Percentiles rank a stretch among this genome's conserved stretches.
These are phyloP conservation scores for Scutellaria minor DNA, from an alignment of 257 asterid genomes.

Conservation along the genomic window DNA sequence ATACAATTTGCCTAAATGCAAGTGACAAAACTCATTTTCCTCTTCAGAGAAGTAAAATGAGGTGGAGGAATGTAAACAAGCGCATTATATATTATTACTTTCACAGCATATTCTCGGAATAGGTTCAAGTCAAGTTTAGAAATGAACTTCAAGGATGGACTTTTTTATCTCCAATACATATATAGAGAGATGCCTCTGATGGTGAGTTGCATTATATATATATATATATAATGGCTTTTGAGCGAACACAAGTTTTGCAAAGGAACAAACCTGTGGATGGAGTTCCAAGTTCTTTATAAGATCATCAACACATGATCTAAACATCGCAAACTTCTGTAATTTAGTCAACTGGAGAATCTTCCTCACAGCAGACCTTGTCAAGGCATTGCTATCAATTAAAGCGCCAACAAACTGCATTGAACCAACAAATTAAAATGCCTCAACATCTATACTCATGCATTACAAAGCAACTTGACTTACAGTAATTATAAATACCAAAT, in stretches of 20 bases:
- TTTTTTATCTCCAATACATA: background rate
- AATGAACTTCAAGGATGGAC: background rate
- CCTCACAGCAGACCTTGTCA: conserved; percentile 75
- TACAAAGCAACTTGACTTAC: conserved; percentile 20
- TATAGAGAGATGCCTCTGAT: background rate
- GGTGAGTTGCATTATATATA: conserved; percentile 9
- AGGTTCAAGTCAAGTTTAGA: too few relatives aligned
- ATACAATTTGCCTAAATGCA: too few relatives aligned
- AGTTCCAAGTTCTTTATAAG: conserved; percentile 70
- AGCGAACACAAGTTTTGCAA: conserved; percentile 23
- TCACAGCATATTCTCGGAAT: background rate
- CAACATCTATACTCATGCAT: conserved; percentile 30
- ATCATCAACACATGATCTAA: conserved; percentile 58
- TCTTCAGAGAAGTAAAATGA: background rate
- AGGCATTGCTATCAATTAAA: conserved; percentile 54
- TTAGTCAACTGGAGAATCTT: conserved; percentile 56
- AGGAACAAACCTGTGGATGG: conserved; percentile 72
- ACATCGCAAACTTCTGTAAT: conserved; percentile 59
- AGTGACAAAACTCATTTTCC: too few relatives aligned
- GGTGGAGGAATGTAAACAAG: background rate
- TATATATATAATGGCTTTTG: conserved; percentile 8
- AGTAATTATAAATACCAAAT: conserved; percentile 25
- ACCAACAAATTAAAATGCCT: conserved; percentile 33
- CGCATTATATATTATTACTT: background rate
- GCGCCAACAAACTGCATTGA: conserved; percentile 74